These are phyloP conservation scores for Colletotrichum australisinense DNA, from an alignment of 2,329 filamentous ascomycete genomes.

Conservation along the genomic window DNA sequence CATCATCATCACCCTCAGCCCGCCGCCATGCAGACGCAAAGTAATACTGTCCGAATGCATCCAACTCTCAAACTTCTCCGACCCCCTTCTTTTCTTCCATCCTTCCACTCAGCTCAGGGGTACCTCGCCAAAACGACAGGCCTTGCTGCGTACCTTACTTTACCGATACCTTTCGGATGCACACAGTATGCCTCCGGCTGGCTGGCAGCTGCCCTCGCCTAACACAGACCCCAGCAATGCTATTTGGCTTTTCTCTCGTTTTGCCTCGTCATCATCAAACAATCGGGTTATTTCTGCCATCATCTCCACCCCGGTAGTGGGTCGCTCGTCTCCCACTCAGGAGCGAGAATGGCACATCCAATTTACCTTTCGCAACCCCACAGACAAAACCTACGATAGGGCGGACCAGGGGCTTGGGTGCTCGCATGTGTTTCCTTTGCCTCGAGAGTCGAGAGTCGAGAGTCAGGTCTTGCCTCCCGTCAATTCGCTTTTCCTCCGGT, in stretches of 20 bases:
- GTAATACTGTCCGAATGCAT: background rate
- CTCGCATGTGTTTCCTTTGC: slow-evolving; percentile 27
- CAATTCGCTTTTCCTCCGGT: background rate
- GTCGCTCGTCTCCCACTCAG: slow-evolving; percentile 10
- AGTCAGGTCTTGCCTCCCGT: background rate
- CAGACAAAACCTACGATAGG: slow-evolving; percentile 34
- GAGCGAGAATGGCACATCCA: slow-evolving; percentile 22
- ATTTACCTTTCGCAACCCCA: slow-evolving; percentile 33
- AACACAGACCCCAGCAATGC: slow-evolving; percentile 1
- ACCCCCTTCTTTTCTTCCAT: background rate
- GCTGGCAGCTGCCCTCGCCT: slow-evolving; percentile 4
- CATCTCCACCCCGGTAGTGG: slow-evolving; percentile 25
- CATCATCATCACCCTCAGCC: slow-evolving; percentile 19
- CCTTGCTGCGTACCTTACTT: too few species aligned
- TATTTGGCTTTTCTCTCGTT: slow-evolving; percentile 34
- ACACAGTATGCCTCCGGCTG: background rate
- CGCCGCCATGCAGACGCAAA: background rate
- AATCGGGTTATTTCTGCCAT: slow-evolving; percentile 36
- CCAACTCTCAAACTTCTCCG: background rate
- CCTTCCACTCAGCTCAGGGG: background rate
- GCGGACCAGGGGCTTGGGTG: slow-evolving; percentile 25
- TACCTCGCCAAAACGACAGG: background rate
- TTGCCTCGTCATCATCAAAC: slow-evolving; percentile 36
- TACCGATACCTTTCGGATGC: too few species aligned
- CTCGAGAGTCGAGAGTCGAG: slow-evolving; percentile 6